phyloP scores from a whole-genome alignment of 768 basidiomycete species.

The Lentinula sp. region DNA sequence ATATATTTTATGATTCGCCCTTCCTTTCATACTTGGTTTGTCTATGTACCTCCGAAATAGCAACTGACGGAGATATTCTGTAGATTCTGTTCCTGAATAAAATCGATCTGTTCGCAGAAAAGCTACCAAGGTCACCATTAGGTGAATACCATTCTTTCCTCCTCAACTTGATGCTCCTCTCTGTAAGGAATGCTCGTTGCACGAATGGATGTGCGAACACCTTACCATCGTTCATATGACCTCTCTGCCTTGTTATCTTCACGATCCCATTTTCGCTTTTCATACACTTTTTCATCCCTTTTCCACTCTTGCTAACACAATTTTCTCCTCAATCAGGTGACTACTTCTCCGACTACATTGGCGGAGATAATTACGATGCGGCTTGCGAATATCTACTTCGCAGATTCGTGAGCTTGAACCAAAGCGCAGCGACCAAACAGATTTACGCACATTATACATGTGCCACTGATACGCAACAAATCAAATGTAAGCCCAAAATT shows the following conservation, averaged over 20 bases:
- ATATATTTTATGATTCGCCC: not conserved
- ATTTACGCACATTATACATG: slow-evolving; percentile 93
- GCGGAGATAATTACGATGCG: slow-evolving; percentile 82
- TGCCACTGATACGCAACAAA: slow-evolving; percentile 91
- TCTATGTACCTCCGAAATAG: no score
- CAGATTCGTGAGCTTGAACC: slow-evolving; percentile 88
- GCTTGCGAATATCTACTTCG: slow-evolving; percentile 74
- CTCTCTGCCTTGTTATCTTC: slow-evolving; percentile 14
- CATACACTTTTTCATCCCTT: not conserved
- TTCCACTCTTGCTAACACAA: not conserved
- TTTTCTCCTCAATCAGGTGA: slow-evolving; percentile 24
- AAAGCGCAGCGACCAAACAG: slow-evolving; percentile 81
- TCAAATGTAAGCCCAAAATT: slow-evolving; percentile 57
- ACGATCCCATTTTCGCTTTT: slow-evolving; percentile 19
- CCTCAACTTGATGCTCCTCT: no score
- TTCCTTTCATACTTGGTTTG: not conserved
- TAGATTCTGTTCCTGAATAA: slow-evolving; percentile 95
- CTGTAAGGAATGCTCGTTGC: no score
- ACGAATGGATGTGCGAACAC: not conserved
- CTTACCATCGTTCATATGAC: not conserved
- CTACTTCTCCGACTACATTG: slow-evolving; percentile 90
- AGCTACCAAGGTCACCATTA: slow-evolving; percentile 80
- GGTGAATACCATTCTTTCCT: slow-evolving; percentile 51
- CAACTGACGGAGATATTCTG: not conserved
- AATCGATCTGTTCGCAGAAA: slow-evolving; percentile 93